Conservation (phyloP, 2,329 filamentous ascomycete genomes). For the Colletotrichum orchidophilum region DNA sequence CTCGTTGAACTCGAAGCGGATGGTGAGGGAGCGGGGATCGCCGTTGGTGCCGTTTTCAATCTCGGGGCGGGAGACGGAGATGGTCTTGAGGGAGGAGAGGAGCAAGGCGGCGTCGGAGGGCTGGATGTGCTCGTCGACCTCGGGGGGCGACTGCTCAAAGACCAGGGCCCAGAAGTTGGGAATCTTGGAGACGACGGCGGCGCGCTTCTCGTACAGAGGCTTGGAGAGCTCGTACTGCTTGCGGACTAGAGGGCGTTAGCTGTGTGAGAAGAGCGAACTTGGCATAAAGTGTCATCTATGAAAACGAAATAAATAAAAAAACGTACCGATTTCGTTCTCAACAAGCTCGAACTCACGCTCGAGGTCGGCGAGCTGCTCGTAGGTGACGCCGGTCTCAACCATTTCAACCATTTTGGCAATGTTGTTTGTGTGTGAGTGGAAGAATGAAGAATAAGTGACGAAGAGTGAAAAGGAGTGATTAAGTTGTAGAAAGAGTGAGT, state of each 20-base stretch:
- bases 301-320: too few species aligned
- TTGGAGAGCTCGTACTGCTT: constrained; percentile 74
- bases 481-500: neutral
- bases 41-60: constrained; percentile 67
- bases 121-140: constrained; percentile 89
- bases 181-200: constrained; percentile 75
- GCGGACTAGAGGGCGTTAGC: constrained; percentile 63
- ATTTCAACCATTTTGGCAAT: constrained; percentile 40
- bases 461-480: neutral
- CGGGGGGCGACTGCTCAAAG: constrained; percentile 84
- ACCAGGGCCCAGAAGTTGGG: constrained; percentile 95
- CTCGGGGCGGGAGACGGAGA: constrained; percentile 85
- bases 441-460: neutral
- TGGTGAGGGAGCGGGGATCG: constrained; percentile 81
- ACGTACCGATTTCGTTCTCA: constrained; percentile 83
- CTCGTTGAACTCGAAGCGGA: constrained; percentile 80
- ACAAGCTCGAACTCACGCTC: constrained; percentile 86
- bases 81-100: constrained; percentile 69
- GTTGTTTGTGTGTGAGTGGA: neutral
- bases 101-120: constrained; percentile 81
- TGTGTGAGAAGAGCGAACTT: neutral
- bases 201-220: constrained; percentile 81
- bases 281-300: too few species aligned
- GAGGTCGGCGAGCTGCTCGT: constrained; percentile 81
- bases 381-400: constrained; percentile 62